These are phyloP conservation scores for Mucuna pruriens DNA, from an alignment of 306 rosid species.

Conservation along the genomic window DNA sequence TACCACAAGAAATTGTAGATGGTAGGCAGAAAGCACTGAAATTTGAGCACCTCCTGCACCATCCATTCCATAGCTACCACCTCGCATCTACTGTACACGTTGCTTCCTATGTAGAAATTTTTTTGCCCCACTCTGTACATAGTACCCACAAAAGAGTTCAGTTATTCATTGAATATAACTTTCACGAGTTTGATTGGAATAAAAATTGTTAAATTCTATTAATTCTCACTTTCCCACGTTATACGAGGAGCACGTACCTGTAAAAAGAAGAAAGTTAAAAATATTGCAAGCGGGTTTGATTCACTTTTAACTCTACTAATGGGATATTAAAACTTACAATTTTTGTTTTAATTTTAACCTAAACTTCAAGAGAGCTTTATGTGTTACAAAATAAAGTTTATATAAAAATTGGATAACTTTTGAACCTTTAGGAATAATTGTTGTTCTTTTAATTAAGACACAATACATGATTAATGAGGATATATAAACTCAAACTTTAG, in stretches of 20 bases:
- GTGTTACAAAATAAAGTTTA: background rate
- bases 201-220: background rate
- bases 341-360: background rate
- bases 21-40: conserved; percentile 84
- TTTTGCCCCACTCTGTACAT: conserved; percentile 63
- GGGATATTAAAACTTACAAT: background rate
- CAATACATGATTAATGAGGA: background rate
- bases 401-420: background rate
- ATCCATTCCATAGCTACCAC: conserved; percentile 99
- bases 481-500: background rate
- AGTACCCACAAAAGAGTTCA: conserved; percentile 38
- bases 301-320: background rate
- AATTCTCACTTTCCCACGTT: background rate
- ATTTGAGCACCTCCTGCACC: conserved; percentile 84
- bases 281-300: background rate
- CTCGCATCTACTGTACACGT: conserved; percentile 72
- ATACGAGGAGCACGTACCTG: background rate
- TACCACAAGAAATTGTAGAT: conserved; percentile 88
- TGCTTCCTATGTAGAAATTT: conserved; percentile 55
- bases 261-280: background rate
- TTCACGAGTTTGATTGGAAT: background rate
- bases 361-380: background rate
- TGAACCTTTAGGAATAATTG: background rate
- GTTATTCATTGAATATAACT: background rate
- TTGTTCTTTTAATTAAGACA: background rate